Conservation (phyloP, 768 basidiomycete species). For the Lactifluus pinguis region DNA sequence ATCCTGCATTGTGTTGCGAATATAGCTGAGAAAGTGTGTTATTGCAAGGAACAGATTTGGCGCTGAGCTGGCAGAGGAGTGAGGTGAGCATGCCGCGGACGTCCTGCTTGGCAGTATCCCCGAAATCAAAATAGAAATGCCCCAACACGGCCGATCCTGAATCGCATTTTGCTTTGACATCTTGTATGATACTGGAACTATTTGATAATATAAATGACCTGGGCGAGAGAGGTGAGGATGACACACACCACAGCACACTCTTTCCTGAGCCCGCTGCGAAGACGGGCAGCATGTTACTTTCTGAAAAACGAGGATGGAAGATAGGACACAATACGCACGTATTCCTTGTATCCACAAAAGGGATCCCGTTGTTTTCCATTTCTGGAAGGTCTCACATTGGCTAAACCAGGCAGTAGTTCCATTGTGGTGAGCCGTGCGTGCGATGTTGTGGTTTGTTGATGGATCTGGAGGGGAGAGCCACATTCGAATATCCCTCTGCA, state of each 20-base stretch:
- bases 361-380: neutral
- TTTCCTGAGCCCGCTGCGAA: neutral
- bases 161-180: neutral
- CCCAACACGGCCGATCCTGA: neutral
- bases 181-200: neutral
- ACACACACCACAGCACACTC: neutral
- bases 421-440: neutral
- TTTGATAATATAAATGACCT: neutral
- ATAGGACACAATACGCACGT: neutral
- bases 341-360: neutral
- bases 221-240: neutral
- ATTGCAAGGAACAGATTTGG: neutral
- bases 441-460: neutral
- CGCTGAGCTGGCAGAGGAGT: neutral
- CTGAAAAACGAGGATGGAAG: neutral
- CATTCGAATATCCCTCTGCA: neutral
- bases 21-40: neutral
- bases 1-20: neutral
- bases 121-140: neutral
- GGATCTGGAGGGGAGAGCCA: constrained; percentile 5
- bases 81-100: neutral
- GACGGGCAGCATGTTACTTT: too few species aligned
- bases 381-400: neutral
- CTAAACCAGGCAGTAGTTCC: neutral
- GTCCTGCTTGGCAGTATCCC: neutral